These are phyloP conservation scores for Diphasiastrum complanatum DNA, from an alignment of 83 land plant genomes.

Conservation along the genomic window DNA sequence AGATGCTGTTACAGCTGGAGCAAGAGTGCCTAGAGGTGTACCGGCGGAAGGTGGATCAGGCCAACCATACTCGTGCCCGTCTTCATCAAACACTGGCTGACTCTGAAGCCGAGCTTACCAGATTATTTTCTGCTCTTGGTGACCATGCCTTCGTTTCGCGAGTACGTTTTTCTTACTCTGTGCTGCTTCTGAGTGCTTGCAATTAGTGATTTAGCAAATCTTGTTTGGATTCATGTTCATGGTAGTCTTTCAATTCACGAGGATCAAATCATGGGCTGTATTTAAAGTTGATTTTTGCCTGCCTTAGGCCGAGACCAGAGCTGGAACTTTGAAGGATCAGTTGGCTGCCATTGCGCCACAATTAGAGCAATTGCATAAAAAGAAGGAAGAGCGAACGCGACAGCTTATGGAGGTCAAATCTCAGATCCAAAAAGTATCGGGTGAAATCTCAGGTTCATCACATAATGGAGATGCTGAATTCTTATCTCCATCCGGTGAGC, in stretches of 20 bases:
- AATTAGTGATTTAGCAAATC: not conserved
- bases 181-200: not conserved
- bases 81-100: constrained; percentile 69
- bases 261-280: not conserved
- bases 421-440: constrained; percentile 8
- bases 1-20: constrained; percentile 76
- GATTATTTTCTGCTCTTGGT: constrained; percentile 65
- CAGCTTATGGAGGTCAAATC: no score
- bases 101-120: constrained; percentile 55
- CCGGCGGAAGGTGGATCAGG: constrained; percentile 77
- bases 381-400: constrained; percentile 7
- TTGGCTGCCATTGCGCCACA: constrained; percentile 1
- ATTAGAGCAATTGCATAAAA: not conserved
- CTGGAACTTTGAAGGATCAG: constrained; percentile 5
- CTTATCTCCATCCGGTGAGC: not conserved
- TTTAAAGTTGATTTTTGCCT: not conserved
- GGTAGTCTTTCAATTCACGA: not conserved
- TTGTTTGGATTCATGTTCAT: not conserved
- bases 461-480: no score
- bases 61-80: constrained; percentile 54
- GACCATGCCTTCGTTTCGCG: constrained; percentile 44
- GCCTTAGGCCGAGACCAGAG: not conserved
- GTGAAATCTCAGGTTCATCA: constrained; percentile 6
- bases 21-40: constrained; percentile 87
- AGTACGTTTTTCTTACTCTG: constrained; percentile 28